Conservation (phyloP, 768 basidiomycete genomes). For the Suillus fuscotomentosus region DNA sequence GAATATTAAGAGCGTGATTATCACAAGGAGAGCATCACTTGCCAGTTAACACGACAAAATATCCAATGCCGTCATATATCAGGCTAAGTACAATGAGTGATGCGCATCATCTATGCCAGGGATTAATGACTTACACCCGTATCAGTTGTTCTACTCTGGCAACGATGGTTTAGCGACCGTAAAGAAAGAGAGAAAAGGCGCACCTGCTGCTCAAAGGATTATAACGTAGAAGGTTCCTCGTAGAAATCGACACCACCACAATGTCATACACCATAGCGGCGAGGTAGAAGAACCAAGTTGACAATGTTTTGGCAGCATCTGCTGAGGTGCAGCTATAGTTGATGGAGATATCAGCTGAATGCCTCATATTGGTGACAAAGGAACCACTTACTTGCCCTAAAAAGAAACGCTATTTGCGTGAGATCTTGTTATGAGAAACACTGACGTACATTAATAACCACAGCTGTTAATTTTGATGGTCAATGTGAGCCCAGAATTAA, state of each 20-base stretch:
- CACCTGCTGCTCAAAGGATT: background rate
- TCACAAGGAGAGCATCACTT: background rate
- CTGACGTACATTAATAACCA: constrained; percentile 18
- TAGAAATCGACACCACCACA: constrained; percentile 34
- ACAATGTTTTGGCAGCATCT: constrained; percentile 30
- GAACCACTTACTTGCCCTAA: constrained; percentile 35
- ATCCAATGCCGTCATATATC: background rate
- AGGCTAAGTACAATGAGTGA: background rate
- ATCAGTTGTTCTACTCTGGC: background rate
- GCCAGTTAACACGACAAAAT: background rate
- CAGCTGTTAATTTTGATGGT: constrained; percentile 16
- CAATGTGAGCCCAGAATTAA: constrained; percentile 6
- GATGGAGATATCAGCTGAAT: background rate
- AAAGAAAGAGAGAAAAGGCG: background rate
- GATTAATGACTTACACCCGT: background rate
- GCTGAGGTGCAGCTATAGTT: constrained; percentile 47
- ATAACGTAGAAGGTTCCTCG: background rate
- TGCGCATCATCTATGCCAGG: background rate
- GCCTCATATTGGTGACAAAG: background rate
- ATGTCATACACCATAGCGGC: constrained; percentile 59
- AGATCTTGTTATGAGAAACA: background rate
- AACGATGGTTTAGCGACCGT: background rate
- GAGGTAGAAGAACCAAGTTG: constrained; percentile 58
- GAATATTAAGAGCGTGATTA: background rate
- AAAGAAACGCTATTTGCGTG: constrained; percentile 5